Percentiles rank a stretch among this genome's conserved stretches.
phyloP scores from a whole-genome alignment of 2,329 filamentous ascomycete genomes.

The Westerdykella sp. region DNA sequence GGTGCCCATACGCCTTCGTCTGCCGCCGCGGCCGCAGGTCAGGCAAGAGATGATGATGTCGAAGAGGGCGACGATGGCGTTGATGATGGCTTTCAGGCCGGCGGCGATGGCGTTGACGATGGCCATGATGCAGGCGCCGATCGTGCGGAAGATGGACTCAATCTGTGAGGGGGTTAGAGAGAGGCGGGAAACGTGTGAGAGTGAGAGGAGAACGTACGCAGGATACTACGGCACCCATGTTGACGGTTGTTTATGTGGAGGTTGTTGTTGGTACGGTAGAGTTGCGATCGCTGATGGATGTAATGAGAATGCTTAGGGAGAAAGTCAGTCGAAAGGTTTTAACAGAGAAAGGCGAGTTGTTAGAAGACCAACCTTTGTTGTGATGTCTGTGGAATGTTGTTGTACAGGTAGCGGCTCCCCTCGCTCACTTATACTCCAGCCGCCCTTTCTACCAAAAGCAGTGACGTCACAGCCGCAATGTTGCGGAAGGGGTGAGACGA shows the following conservation, averaged over 20 bases:
- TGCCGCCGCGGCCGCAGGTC: constrained; percentile 42
- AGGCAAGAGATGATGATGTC: constrained; percentile 46
- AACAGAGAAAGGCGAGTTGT: not conserved
- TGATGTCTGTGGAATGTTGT: not conserved
- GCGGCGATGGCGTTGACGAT: constrained; percentile 43
- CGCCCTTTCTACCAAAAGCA: too few species aligned
- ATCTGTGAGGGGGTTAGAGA: constrained; percentile 31
- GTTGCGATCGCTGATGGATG: not conserved
- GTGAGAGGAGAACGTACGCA: constrained; percentile 56
- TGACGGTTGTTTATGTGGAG: constrained; percentile 26
- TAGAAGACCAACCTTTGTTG: not conserved
- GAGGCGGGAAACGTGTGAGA: not conserved
- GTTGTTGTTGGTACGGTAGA: not conserved
- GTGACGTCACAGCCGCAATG: too few species aligned
- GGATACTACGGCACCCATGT: constrained; percentile 77
- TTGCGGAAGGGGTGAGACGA: too few species aligned
- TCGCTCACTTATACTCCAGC: too few species aligned
- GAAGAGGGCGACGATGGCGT: constrained; percentile 46
- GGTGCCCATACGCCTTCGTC: constrained; percentile 28
- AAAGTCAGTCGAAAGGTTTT: not conserved
- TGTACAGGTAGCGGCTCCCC: not conserved
- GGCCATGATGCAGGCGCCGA: constrained; percentile 43
- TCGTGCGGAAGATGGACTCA: constrained; percentile 41
- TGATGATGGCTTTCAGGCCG: constrained; percentile 43
- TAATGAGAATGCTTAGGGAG: not conserved